phyloP scores from a whole-genome alignment of 257 asterid species.

The Solanum tarijense region DNA sequence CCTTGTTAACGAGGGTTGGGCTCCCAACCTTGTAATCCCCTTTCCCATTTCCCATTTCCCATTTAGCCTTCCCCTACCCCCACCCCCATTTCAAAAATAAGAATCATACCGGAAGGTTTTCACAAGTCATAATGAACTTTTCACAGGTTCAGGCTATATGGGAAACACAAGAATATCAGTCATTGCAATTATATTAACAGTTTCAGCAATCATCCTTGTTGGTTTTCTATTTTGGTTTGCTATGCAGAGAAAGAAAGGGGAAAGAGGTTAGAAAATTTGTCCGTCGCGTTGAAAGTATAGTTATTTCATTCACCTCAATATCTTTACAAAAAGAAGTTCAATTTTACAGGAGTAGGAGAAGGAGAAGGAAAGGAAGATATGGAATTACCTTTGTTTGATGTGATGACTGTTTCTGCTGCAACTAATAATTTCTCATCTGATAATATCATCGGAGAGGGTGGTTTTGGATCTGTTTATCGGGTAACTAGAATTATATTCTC shows the following conservation, averaged over 20 bases:
- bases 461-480: conserved; percentile 9
- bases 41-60: neutral
- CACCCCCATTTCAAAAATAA: neutral
- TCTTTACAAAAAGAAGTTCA: neutral
- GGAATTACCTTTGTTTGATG: neutral
- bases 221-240: neutral
- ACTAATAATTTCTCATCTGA: neutral
- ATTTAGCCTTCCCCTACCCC: neutral
- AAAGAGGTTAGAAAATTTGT: neutral
- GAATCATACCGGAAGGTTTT: neutral
- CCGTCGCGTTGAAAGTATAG: neutral
- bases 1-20: neutral
- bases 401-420: neutral
- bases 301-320: neutral
- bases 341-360: neutral
- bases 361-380: neutral
- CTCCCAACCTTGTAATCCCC: neutral
- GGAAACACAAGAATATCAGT: neutral
- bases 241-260: neutral
- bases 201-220: neutral
- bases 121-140: neutral
- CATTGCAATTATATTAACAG: neutral
- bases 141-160: neutral
- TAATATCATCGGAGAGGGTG: conserved; percentile 10
- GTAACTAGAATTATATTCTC: neutral